Base-by-base conservation (phyloP, 805 yeast genomes). In the Sugiyamaella mastotermitis region DNA sequence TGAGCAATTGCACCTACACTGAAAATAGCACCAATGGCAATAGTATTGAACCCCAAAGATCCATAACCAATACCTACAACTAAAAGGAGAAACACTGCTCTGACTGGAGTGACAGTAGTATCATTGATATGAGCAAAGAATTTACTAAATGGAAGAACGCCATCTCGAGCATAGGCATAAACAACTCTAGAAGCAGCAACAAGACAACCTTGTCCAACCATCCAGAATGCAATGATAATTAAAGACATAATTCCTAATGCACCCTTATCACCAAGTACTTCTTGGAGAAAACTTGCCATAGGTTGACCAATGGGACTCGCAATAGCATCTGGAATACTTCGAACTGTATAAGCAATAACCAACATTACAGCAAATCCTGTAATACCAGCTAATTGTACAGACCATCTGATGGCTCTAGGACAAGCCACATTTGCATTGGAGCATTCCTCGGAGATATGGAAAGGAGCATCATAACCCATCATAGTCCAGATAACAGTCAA, bases 1-100 rank as follows among this genome's bases (percentile, higher is more conserved):
- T 83, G 62, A 2, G 86, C 72, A n/a, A 83, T 69, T 2, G 84
- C 90, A 5, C 90, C 78, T n/a, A 87, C 80, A 0, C 94, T 90
- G 62, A 83, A 75, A 57, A 84, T 83, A 3, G 92, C 87, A 57
- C 80, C 82, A 58, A 83, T 80, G 0, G 88, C 88, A 3, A 87
- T 73, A 2, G 76, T 88, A 80, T 21, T 83, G 63, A 4, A 78
- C 55, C 0, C 88, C 83, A 27, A 2, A 75, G 36, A 13, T 70
- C 70, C 19, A 83, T 73, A 5, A 80, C 72, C 0, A 60, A 68
- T 69, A 79, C 78, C 9, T 85, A 76, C 31, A 82, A 60, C 29
- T 78, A 57, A 18, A 83, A 65, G 0, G 92, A 82, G n/a, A n/a
- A n/a, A n/a, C n/a, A n/a, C n/a, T n/a, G n/a, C n/a, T 54, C 83